phyloP scores from a whole-genome alignment of 768 basidiomycete species.

The Lactarius deliciosus region DNA sequence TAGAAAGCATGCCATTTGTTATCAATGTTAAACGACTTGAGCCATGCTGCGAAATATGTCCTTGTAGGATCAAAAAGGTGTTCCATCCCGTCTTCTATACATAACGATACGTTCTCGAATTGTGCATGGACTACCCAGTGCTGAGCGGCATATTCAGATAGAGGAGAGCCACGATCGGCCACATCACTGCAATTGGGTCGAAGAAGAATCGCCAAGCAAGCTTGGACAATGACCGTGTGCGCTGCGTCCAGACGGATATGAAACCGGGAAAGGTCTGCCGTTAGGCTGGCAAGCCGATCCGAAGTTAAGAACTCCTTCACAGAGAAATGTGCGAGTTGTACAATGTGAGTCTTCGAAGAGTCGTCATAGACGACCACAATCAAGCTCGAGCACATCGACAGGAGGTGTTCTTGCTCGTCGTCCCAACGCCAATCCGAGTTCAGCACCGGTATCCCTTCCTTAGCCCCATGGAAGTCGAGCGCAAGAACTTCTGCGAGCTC shows the following conservation, averaged over 20 bases:
- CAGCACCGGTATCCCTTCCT: too few relatives aligned
- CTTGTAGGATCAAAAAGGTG: not conserved
- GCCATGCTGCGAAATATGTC: not conserved
- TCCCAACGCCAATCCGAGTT: too few relatives aligned
- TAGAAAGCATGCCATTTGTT: not conserved
- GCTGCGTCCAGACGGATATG: not conserved
- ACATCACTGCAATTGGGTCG: not conserved
- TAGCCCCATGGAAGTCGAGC: too few relatives aligned
- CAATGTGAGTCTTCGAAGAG: too few relatives aligned
- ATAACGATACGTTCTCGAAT: not conserved
- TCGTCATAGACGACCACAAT: too few relatives aligned
- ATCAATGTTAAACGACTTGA: not conserved
- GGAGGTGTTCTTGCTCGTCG: too few relatives aligned
- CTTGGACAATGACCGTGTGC: not conserved
- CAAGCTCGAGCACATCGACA: too few relatives aligned
- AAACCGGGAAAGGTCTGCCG: not conserved
- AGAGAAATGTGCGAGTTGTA: not conserved
- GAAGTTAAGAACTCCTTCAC: slow-evolving; percentile 6
- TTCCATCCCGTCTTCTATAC: not conserved
- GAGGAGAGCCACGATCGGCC: not conserved
- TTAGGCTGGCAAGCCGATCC: not conserved
- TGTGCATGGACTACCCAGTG: not conserved
- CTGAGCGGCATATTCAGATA: not conserved
- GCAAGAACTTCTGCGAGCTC: too few relatives aligned
- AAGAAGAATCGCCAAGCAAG: not conserved